Evolutionary conservation across 169 alveolate genomes (phyloP), one percentile per base, ranked within the genome.

Genomic region (Cyclospora cayetanensis): DNA sequence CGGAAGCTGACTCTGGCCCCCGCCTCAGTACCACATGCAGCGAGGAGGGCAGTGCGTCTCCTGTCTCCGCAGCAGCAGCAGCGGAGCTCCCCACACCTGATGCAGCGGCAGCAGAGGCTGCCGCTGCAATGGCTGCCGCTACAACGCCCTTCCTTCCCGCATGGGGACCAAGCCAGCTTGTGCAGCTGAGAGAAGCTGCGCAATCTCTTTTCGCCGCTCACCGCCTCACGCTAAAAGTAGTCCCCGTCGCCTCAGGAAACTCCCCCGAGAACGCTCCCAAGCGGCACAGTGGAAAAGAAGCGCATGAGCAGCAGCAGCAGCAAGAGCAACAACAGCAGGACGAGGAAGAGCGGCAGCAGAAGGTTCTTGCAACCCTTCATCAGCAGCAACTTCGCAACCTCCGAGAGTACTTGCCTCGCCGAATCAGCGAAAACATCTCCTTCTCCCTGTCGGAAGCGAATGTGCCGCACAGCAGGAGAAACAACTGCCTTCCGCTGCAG

Each of bases 311-410:
- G 0, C 83, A 70, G 55, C 55, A 70, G 83, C 70, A 55, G 0
- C 0, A 0, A 31, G 35, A n/a, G n/a, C n/a, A n/a, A n/a, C 70
- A 55, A 29, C 70, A 70, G 53, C 55, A 70, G 83, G 43, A 70
- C 55, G 43, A 70, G 77, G 55, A 70, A 53, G 55, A 2, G 77
- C 77, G 37, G 83, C 25, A 70, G 83, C n/a, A 37, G 55, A 31
- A 27, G n/a, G 83, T 37, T 18, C 53, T 35, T 15, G 83, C 41
- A 35, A 0, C 46, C 35, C 74, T 85, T 72, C 65, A 76, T 34
- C 92, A 66, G 55, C 84, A 85, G 92, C 90, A 82, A 50, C 90
- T 82, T 55, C 35, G 60, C 42, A 82, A 82, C 60, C 37, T 82
- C 46, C 55, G 92, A 0, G 92, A 41, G 2, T 37, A 39, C 52